Conservation (phyloP, 805 yeast species). For the Sugiyamaella qingdaonensis region DNA sequence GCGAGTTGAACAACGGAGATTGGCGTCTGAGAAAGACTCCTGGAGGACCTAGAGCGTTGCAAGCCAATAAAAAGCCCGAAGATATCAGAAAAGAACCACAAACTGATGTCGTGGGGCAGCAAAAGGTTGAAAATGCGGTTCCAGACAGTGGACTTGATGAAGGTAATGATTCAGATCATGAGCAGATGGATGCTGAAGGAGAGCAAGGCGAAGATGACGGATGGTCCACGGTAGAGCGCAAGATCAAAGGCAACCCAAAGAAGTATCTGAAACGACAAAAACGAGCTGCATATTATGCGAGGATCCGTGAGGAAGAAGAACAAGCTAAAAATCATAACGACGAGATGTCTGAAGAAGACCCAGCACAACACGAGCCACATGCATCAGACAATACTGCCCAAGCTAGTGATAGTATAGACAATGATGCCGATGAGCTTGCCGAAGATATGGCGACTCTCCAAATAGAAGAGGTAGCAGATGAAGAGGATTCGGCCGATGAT, state of each 20-base stretch:
- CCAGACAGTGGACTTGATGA: not conserved
- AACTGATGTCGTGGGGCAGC: not conserved
- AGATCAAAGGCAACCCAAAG: slow-evolving; percentile 6
- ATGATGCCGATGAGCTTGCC: not conserved
- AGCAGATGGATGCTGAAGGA: not conserved
- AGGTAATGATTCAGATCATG: not conserved
- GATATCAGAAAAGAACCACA: slow-evolving; percentile 2
- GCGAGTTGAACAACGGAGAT: slow-evolving; percentile 63
- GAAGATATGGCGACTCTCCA: not conserved
- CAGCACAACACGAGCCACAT: not conserved
- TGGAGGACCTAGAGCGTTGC: slow-evolving; percentile 39
- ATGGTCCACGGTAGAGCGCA: slow-evolving; percentile 11
- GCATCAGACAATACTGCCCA: not conserved
- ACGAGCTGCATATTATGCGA: slow-evolving; percentile 5
- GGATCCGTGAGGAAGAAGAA: slow-evolving; percentile 11
- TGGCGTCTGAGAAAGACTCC: slow-evolving; percentile 69
- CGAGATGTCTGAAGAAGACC: slow-evolving; percentile 16
- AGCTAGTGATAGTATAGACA: slow-evolving; percentile 1
- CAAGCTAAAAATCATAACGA: slow-evolving; percentile 11
- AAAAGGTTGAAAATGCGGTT: slow-evolving; percentile 11
- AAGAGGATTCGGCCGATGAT: slow-evolving; percentile 44
- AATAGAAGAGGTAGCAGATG: slow-evolving; percentile 17
- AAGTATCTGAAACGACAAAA: slow-evolving; percentile 6
- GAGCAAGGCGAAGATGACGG: slow-evolving; percentile 8
- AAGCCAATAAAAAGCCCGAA: slow-evolving; percentile 3